phyloP scores from a whole-genome alignment of 495 filamentous ascomycete species.

The Penicillium cataractarum region DNA sequence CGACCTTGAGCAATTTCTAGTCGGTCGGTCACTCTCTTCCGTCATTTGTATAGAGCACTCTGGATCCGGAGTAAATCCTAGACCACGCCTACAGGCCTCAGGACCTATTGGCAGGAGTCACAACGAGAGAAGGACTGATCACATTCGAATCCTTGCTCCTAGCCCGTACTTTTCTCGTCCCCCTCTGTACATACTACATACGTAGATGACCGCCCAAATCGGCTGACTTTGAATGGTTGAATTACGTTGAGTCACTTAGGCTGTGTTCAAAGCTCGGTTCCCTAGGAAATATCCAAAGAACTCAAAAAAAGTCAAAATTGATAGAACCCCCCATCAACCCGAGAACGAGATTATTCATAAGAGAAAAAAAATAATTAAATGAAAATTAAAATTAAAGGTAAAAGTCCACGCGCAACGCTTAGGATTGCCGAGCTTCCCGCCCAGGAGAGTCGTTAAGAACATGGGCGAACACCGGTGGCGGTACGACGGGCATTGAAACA shows the following conservation, averaged over 20 bases:
- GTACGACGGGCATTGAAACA: conserved; percentile 30
- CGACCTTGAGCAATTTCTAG: background rate
- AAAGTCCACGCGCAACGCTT: conserved; percentile 29
- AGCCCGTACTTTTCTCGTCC: background rate
- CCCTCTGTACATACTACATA: background rate
- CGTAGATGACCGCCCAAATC: background rate
- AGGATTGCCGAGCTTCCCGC: conserved; percentile 35
- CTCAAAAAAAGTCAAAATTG: background rate
- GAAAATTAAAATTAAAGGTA: conserved; percentile 4
- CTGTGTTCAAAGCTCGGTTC: background rate
- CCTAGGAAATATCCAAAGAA: conserved; percentile 1
- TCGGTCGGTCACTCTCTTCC: background rate
- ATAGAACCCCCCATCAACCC: background rate
- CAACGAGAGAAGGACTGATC: conserved; percentile 18
- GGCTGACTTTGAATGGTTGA: background rate
- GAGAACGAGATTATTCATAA: background rate
- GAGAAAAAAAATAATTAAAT: conserved; percentile 1
- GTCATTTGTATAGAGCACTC: background rate
- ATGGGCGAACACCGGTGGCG: conserved; percentile 15
- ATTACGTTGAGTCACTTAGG: background rate
- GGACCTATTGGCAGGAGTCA: background rate
- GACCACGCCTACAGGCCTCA: background rate
- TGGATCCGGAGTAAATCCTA: background rate
- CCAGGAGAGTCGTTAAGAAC: conserved; percentile 14
- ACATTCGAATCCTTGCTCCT: conserved; percentile 20